Evolutionary conservation across 140 eudicot genomes (phyloP), one percentile per base, ranked within the genome.

Genomic region (Ambrosia hybrid): DNA sequence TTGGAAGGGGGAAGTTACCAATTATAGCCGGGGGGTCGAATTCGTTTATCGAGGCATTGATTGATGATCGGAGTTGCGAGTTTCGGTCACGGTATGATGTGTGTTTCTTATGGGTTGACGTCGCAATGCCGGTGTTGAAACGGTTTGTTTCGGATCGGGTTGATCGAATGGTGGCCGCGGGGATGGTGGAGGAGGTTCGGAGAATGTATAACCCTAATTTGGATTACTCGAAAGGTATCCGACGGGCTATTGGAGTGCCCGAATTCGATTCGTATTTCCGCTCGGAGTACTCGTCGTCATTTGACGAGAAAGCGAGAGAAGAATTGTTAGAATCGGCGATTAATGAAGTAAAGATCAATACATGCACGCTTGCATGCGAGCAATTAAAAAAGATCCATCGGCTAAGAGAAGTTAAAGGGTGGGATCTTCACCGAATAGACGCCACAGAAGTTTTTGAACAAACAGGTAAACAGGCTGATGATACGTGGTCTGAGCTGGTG

Each of bases 71-170:
- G 46, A 63, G 51, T 36, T 10, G 57, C 41, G 84, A 79, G 48
- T 89, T 89, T 51, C 71, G 78, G 17, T 73, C 86, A 3, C 69
- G 67, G 26, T 90, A 83, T 69, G 97, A 93, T 0, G 88, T 91
- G 15, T 93, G 97, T 51, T 93, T 89, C 75, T 78, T 93, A 15
- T 93, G 98, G 96, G 91, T 93, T 57, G 98, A 93, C 74, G 97
- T 87, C 2, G 78, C 86, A 21, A 74, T 82, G 78, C 83, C 86
- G 3, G 83, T 85, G 36, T 78, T 93, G 4, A 61, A 85, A 5
- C 75, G 68, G 11, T 79, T 76, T 48, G 84, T 87, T 15, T 87
- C 91, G 0, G 78, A 77, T 0, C 83, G 98, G 21, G 97, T 86
- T n/a, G 88, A 93, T 59, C 67, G 75, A 49, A 93, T 93, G 98